Percentiles rank a stretch among this genome's conserved stretches.
Evolutionary conservation across 352 stramenopile species (phyloP).

Genomic region (Globisporangium irregulare): DNA sequence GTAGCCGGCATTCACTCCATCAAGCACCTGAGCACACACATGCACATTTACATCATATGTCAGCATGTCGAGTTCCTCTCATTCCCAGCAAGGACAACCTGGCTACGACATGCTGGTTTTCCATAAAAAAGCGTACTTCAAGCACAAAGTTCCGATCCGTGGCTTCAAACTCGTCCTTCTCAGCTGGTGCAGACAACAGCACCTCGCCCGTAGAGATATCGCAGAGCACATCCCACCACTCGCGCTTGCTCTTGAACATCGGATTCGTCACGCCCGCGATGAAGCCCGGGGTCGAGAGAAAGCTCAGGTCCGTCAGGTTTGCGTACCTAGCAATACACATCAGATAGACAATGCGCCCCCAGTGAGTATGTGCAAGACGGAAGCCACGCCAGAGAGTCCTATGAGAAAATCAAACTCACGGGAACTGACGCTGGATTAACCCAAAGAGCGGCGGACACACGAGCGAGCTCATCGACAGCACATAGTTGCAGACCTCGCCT

Average conservation of each 20-base stretch:
- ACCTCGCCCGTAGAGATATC: constrained; percentile 85
- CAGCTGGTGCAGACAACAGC: constrained; percentile 44
- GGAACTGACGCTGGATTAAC: constrained; percentile 76
- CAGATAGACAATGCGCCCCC: neutral
- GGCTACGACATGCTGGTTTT: neutral
- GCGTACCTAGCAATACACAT: constrained; percentile 49
- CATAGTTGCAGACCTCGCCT: constrained; percentile 85
- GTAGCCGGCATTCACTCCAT: constrained; percentile 74
- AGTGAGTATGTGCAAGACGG: neutral
- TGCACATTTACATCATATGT: neutral
- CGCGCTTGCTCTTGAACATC: constrained; percentile 90
- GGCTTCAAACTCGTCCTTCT: constrained; percentile 76
- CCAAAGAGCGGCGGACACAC: constrained; percentile 80
- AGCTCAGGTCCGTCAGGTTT: constrained; percentile 87
- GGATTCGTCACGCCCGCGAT: constrained; percentile 91
- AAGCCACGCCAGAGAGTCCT: neutral
- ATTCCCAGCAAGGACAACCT: neutral
- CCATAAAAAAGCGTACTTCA: constrained; percentile 33
- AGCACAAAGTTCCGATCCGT: constrained; percentile 70
- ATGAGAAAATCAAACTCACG: constrained; percentile 24
- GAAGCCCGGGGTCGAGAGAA: constrained; percentile 79
- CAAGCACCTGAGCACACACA: constrained; percentile 47
- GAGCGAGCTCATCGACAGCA: constrained; percentile 79
- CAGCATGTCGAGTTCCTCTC: neutral
- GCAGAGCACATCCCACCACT: constrained; percentile 91